Evolutionary conservation across 164 flowering plant genomes (phyloP), one percentile per base, ranked within the genome.

Genomic region (Vitis amurensis): DNA sequence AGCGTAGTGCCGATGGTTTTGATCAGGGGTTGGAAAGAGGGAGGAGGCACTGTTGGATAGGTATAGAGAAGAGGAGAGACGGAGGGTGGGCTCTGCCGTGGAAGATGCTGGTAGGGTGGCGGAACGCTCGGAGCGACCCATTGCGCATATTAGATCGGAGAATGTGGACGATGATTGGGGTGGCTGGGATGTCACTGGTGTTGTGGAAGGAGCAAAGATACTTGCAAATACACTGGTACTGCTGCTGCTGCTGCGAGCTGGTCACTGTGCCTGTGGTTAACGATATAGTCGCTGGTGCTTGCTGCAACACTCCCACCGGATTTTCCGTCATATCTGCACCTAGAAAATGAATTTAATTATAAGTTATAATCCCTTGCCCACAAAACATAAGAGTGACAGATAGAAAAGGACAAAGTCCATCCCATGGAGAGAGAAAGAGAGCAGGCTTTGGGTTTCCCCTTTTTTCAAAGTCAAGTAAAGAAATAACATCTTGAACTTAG

Each of bases 211-310:
- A 7, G 81, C 77, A 69, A 85, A 82, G 15, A 88, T 64, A 68
- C 85, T 84, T 0, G 92, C 84, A 64, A 86, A 87, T 1, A 87
- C 84, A 30, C 73, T 80, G 13, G 68, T 78, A 68, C 71, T 78
- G 64, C 73, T 70, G 44, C 68, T 70, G 44, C 68, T 65, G 66
- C 62, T 49, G 10, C 72, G 68, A 8, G 69, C 61, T 68, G 58
- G 69, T 55, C 56, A 55, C 23, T 64, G 70, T 29, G 72, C 80
- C 48, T 55, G 69, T 59, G n/a, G 52, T 50, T 13, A 76, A 44
- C 62, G 55, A 23, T 8, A 77, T 55, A 6, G 72, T 49, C 1
- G 52, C 67, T 2, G 74, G 55, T 14, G 76, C 66, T 47, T 68
- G 67, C 47, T 78, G 68, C 49, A 73, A 62, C 11, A 70, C 30